These are phyloP conservation scores for Backusella liffmaniae DNA, from an alignment of 192 early-diverging fungal genomes.

Conservation along the genomic window DNA sequence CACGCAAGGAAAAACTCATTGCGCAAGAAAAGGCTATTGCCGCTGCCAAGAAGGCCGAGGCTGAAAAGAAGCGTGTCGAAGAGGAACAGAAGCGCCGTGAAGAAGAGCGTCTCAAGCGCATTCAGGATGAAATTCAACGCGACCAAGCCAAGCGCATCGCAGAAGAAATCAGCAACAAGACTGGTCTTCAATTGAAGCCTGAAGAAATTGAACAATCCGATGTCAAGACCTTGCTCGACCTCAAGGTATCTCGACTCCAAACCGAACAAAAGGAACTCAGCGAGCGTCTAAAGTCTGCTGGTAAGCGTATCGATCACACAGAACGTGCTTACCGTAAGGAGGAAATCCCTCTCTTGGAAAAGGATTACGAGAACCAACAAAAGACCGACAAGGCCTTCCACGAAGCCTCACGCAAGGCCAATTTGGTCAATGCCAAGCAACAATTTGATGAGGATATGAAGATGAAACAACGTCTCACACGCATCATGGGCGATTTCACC, in stretches of 20 bases:
- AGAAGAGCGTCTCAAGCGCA: constrained; percentile 70
- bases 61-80: constrained; percentile 74
- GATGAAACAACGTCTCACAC: constrained; percentile 75
- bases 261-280: constrained; percentile 85
- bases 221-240: constrained; percentile 71
- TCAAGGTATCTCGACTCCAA: constrained; percentile 90
- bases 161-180: constrained; percentile 48
- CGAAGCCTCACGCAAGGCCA: constrained; percentile 68
- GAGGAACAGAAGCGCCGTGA: constrained; percentile 88
- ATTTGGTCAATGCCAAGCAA: constrained; percentile 58
- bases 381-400: constrained; percentile 78
- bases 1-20: constrained; percentile 83
- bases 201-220: constrained; percentile 84
- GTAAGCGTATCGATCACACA: constrained; percentile 84
- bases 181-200: constrained; percentile 37
- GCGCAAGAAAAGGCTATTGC: constrained; percentile 71
- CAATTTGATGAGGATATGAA: constrained; percentile 73
- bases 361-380: constrained; percentile 92
- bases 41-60: constrained; percentile 77
- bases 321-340: constrained; percentile 92
- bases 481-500: constrained; percentile 82
- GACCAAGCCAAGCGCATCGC: constrained; percentile 84
- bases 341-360: constrained; percentile 86
- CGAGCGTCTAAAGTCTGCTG: constrained; percentile 68
- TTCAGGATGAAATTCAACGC: constrained; percentile 78